phyloP scores from a whole-genome alignment of 208 protist genomes.

The Novymonas esmeraldas region DNA sequence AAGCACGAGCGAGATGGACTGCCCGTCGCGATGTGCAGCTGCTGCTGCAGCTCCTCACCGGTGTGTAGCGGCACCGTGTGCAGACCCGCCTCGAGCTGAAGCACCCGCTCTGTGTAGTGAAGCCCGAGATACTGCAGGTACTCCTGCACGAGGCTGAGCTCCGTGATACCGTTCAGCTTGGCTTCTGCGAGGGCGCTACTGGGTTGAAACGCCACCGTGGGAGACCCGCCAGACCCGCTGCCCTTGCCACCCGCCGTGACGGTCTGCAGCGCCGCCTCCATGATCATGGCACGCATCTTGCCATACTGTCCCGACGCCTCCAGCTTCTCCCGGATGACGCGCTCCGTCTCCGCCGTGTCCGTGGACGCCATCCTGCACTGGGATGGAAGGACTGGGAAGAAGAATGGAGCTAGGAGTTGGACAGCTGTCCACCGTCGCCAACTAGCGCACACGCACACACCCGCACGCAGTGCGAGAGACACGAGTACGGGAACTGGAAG shows the following conservation, averaged over 20 bases:
- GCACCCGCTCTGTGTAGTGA: constrained; percentile 80
- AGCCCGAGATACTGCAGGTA: constrained; percentile 76
- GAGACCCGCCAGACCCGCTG: constrained; percentile 1
- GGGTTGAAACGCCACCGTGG: constrained; percentile 45
- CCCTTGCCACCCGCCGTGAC: constrained; percentile 6
- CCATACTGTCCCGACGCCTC: constrained; percentile 74
- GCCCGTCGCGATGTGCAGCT: constrained; percentile 8
- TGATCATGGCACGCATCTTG: constrained; percentile 91
- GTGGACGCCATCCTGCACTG: constrained; percentile 29
- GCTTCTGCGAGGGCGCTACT: constrained; percentile 42
- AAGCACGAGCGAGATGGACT: constrained; percentile 9
- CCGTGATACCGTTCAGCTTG: constrained; percentile 43
- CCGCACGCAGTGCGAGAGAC: no score
- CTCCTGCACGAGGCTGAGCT: constrained; percentile 65
- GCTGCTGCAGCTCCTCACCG: constrained; percentile 15
- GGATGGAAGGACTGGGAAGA: no score
- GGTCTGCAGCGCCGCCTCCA: constrained; percentile 73
- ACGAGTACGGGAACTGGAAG: no score
- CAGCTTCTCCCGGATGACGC: constrained; percentile 72
- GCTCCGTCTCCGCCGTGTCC: constrained; percentile 46
- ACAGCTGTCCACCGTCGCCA: no score
- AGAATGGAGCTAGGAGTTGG: no score
- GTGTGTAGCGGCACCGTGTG: constrained; percentile 19
- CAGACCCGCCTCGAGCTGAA: constrained; percentile 72
- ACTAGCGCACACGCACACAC: no score